phyloP scores from a whole-genome alignment of 2,329 filamentous ascomycete genomes.

The Trichophyton mentagrophytes region DNA sequence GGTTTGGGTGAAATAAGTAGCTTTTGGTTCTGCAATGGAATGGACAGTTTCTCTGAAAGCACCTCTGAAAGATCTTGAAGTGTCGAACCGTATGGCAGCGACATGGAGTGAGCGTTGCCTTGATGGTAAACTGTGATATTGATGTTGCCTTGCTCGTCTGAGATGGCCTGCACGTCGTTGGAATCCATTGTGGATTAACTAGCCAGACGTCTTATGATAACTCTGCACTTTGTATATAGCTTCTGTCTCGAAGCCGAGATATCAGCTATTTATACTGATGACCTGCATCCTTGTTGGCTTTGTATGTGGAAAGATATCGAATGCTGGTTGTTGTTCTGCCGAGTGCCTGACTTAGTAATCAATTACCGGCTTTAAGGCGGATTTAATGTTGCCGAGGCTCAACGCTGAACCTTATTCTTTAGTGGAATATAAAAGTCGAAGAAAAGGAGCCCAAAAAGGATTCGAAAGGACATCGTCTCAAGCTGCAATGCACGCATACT shows the following conservation, averaged over 20 bases:
- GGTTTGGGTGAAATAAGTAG: constrained; percentile 36
- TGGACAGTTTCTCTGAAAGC: constrained; percentile 26
- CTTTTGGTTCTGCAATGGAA: constrained; percentile 33
- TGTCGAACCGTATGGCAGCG: constrained; percentile 39
- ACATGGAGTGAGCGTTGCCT: constrained; percentile 37
- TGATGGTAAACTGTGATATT: constrained; percentile 43
- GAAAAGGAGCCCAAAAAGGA: too few relatives aligned
- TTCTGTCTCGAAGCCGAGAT: neutral
- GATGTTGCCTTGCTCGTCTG: neutral
- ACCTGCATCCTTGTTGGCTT: neutral
- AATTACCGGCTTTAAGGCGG: neutral
- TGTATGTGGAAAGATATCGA: constrained; percentile 1
- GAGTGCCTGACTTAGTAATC: neutral
- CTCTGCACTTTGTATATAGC: too few relatives aligned
- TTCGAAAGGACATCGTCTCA: too few relatives aligned
- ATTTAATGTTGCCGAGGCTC: neutral
- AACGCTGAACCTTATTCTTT: neutral
- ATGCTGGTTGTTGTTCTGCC: neutral
- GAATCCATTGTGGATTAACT: neutral
- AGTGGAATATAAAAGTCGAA: neutral
- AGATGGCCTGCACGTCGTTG: neutral
- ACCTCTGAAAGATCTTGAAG: constrained; percentile 32
- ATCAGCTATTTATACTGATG: neutral
- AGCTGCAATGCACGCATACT: too few relatives aligned
- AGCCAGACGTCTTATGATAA: neutral